Evolutionary conservation across 192 early-diverging fungal species (phyloP).

Genomic region (Podila verticillata): DNA sequence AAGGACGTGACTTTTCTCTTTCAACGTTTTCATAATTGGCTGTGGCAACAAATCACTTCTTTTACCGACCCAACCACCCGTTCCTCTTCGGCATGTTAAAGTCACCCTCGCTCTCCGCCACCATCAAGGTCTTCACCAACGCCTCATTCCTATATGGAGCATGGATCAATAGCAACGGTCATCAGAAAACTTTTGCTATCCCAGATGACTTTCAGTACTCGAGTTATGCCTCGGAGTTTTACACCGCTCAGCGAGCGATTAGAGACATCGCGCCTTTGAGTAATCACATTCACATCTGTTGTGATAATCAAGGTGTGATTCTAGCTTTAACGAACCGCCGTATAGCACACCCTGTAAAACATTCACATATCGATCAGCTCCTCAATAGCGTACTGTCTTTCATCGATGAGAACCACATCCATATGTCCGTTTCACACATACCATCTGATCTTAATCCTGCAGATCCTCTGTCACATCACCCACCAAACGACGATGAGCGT

Average conservation of each 20-base stretch:
- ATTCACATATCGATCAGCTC: neutral
- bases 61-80: no score
- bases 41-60: no score
- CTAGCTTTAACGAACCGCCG: neutral
- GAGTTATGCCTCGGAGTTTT: conserved; percentile 4
- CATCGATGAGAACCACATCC: conserved; percentile 5
- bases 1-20: no score
- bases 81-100: no score
- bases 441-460: conserved; percentile 11
- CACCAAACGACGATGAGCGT: conserved; percentile 7
- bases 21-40: no score
- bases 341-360: neutral
- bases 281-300: neutral
- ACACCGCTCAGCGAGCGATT: conserved; percentile 9
- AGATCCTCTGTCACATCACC: neutral
- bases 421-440: conserved; percentile 1
- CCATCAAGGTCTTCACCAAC: neutral
- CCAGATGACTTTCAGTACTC: neutral
- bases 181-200: conserved; percentile 5
- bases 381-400: neutral
- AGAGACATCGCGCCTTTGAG: conserved; percentile 7
- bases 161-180: neutral
- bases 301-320: conserved; percentile 10
- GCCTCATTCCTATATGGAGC: conserved; percentile 2
- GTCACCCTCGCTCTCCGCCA: no score